Evolutionary conservation across 768 basidiomycete genomes (phyloP), one percentile per base, ranked within the genome.

Genomic region (Coprinopsis cinerea): DNA sequence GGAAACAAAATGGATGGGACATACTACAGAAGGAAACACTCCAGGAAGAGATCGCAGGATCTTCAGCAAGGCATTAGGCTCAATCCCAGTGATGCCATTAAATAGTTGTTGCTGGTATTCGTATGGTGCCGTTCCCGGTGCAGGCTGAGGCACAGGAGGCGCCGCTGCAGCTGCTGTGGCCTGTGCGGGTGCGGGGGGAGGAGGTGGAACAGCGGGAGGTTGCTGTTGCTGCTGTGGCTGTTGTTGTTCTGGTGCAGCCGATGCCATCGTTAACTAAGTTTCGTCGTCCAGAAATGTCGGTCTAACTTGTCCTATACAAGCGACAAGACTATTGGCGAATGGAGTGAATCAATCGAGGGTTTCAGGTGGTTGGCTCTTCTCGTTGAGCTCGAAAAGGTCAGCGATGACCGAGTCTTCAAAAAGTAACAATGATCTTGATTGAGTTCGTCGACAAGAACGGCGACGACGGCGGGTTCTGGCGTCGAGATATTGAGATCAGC

Each of bases 1-100:
- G 24, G 24, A 36, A 1, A 47, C 26, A 26, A 46, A 43, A n/a
- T 9, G 20, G 17, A 46, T 10, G 49, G 37, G 17, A 62, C 46
- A 62, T 64, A n/a, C 67, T 70, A 82, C 82, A 74, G 83, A 81
- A 55, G 64, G 72, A 44, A 82, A 77, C 23, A 81, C 68, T 46
- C 66, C 65, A 3, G 81, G 78, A 25, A 82, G 58, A 41, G 73
- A 73, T 48, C 81, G 78, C 20, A 88, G 65, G 25, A 88, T 63
- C 43, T 66, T 75, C 64, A 81, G 70, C 47, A 88, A 71, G 64
- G 85, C 83, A 26, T 70, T 69, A 18, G 74, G 69, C 59, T 81
- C 78, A 42, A 84, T 64, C 6, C 65, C 64, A 4, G 53, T 56
- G 44, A 66, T 64, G 9, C 65, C 64, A 4, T 53, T 56, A 43